Percentiles rank a stretch among this genome's conserved stretches.
Evolutionary conservation across 129 eudicot species (phyloP).

Genomic region (Helianthus tuberosus): DNA sequence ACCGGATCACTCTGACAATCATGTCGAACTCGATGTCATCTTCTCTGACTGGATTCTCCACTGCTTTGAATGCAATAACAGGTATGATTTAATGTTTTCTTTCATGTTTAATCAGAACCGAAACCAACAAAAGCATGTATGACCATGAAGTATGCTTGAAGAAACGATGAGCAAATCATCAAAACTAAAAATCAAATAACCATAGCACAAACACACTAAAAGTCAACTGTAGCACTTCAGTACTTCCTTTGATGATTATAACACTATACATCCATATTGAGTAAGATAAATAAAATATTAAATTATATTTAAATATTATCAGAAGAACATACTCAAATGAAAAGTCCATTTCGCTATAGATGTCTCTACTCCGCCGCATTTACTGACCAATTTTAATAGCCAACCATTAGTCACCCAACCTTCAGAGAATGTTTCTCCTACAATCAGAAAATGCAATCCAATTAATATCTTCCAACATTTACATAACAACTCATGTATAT

Average conservation of each 20-base stretch:
- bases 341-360: slow-evolving; percentile 79
- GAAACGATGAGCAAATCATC: no score
- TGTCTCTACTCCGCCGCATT: slow-evolving; percentile 56
- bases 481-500: neutral
- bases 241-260: slow-evolving; percentile 64
- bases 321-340: slow-evolving; percentile 33
- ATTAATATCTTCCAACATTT: neutral
- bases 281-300: slow-evolving; percentile 16
- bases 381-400: slow-evolving; percentile 56
- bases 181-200: no score
- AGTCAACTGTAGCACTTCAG: slow-evolving; percentile 67
- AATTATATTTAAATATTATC: neutral
- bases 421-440: slow-evolving; percentile 71
- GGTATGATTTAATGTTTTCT: no score
- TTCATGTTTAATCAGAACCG: no score
- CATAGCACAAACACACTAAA: no score
- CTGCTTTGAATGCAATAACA: no score
- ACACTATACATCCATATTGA: slow-evolving; percentile 46
- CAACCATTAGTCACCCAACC: slow-evolving; percentile 77
- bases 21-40: no score
- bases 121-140: no score
- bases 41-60: no score
- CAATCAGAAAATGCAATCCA: slow-evolving; percentile 17
- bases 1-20: no score
- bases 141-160: no score